phyloP scores from a whole-genome alignment of 305 asterid species.

The Fraxinus greggii region DNA sequence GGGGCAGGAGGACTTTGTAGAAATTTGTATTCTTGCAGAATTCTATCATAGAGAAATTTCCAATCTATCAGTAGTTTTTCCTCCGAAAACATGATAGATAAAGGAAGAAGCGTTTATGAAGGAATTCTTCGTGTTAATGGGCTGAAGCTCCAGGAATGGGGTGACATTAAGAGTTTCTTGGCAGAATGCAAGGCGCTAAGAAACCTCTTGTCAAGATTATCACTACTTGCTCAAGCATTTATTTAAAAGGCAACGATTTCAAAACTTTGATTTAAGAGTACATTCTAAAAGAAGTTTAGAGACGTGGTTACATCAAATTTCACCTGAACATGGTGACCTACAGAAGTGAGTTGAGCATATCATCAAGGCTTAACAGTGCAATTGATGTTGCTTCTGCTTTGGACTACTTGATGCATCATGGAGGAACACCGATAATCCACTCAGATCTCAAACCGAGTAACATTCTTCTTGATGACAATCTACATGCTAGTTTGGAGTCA shows the following conservation, averaged over 20 bases:
- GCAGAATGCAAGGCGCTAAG: conserved; percentile 38
- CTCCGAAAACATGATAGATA: conserved; percentile 27
- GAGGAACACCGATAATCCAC: conserved; percentile 27
- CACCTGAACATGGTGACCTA: background rate
- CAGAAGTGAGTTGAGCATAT: conserved; percentile 9
- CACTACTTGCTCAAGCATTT: conserved; percentile 31
- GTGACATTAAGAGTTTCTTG: conserved; percentile 33
- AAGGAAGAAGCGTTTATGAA: conserved; percentile 38
- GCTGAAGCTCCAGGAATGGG: conserved; percentile 28
- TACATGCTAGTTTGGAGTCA: conserved; percentile 20
- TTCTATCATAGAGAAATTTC: conserved; percentile 26
- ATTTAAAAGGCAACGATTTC: conserved; percentile 36
- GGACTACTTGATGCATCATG: conserved; percentile 39
- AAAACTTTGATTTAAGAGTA: conserved; percentile 37
- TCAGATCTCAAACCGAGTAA: conserved; percentile 46
- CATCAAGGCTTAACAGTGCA: conserved; percentile 35
- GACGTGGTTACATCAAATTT: conserved; percentile 28
- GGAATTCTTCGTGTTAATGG: conserved; percentile 32
- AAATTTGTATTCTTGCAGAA: background rate
- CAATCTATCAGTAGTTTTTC: conserved; percentile 36
- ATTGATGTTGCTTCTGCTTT: conserved; percentile 47
- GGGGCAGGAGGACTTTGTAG: too few species aligned
- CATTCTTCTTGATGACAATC: conserved; percentile 36
- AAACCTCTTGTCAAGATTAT: conserved; percentile 30
- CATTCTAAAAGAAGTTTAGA: conserved; percentile 39